Evolutionary conservation across 352 stramenopile genomes (phyloP), one percentile per base, ranked within the genome.

Genomic region (Aphanomyces astaci): DNA sequence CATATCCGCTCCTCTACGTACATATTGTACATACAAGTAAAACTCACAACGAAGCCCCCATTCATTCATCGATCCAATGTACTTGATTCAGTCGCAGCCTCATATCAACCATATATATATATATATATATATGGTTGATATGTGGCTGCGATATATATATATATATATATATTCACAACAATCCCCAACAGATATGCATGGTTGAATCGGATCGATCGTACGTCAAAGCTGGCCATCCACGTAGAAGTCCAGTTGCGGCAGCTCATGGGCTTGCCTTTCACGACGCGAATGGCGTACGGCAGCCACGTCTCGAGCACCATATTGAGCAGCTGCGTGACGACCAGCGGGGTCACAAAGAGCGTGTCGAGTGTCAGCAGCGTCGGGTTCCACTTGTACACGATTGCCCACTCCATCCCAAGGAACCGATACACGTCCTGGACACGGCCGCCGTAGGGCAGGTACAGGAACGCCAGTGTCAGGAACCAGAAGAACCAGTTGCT

Each of bases 401-500:
- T 45, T 10, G 66, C 53, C 27, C 46, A 66, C 30, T 39, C 33
- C 40, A 25, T 33, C 19, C 62, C 48, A 19, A 88, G 31, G 2
- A 69, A 67, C 19, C 78, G 75, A 40, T 91, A 85, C 19, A 88
- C 73, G 32, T 73, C 64, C 25, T 94, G 53, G 40, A 96, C 92
- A n/a, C 72, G 59, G 39, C 83, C 78, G 4, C 87, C 87, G 67
- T 94, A 96, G n/a, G 87, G 87, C 63, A 96, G 43, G 70, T 96
- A 96, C 19, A 96, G 81, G 60, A 96, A 96, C 30, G 87, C 88
- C 17, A 96, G 77, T 48, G 93, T 93, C 4, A 96, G 71, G 63
- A 94, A 96, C 87, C 87, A 96, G 65, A 94, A 94, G 71, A 96
- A 96, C 87, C 87, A 94, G 73, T 96, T 96, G 73, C 82, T 91